Evolutionary conservation across 495 filamentous ascomycete species (phyloP), one percentile per base, ranked within the genome.

Genomic region (Aspergillus coremiiformis): DNA sequence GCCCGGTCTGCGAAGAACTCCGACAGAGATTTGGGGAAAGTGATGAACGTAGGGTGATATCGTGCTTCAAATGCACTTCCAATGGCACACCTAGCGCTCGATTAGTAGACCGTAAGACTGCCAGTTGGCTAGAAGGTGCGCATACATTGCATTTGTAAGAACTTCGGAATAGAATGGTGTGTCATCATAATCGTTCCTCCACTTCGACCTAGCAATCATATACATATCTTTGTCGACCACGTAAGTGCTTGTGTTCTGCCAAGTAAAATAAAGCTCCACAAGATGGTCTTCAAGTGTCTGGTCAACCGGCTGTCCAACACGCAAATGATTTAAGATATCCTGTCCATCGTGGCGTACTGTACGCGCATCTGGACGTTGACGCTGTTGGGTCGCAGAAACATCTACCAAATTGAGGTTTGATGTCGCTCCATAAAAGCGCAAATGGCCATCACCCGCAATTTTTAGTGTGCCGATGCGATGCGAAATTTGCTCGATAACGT

Each of bases 1-100:
- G 76, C 76, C n/a, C 73, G 60, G 20, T 71, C 68, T 37, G 72
- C 70, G 35, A 77, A 78, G 56, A 77, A 76, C 26, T 78, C 74
- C 3, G 71, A 63, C 0, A 77, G 58, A 3, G 71, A 71, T 37
- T 72, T 73, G 0, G 73, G 74, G 24, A 75, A 76, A 6, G 71
- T 75, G 19, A 74, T 72, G 45, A 75, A 72, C 3, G 67, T 72
- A 1, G 72, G 68, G 37, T 75, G 72, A 44, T 73, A 75, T 5
- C 72, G 65, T 6, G 73, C 66, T 52, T 75, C 74, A 15, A 75
- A 76, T 0, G 70, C 68, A 51, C 69, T 71, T 15, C 73, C 74
- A 41, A 78, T 67, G 1, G 75, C 68, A 41, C 75, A 78, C 65
- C 74, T 77, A 15, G 12, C 6, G 37, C 24, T 17, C n/a, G 11